phyloP scores from a whole-genome alignment of 352 stramenopile genomes.

The Globisporangium radiosum region DNA sequence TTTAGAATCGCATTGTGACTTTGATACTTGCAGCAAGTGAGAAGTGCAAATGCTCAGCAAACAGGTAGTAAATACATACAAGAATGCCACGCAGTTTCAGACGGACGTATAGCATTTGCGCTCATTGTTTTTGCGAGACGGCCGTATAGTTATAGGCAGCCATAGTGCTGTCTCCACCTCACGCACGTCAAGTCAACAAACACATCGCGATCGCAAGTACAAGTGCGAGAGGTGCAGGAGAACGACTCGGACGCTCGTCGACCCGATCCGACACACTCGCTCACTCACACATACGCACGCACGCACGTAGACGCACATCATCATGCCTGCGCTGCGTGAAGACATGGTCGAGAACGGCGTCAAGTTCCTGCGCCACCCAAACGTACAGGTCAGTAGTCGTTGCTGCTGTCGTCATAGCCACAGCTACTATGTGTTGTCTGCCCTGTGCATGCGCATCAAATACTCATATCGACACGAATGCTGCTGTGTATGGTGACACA shows the following conservation, averaged over 20 bases:
- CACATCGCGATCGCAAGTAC: constrained; percentile 1
- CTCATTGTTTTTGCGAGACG: neutral
- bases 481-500: constrained; percentile 6
- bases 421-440: neutral
- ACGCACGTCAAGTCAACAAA: constrained; percentile 12
- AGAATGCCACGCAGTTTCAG: neutral
- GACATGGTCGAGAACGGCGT: constrained; percentile 77
- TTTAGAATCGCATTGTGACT: neutral
- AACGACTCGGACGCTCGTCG: too few relatives aligned
- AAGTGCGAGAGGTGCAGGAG: neutral
- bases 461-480: neutral
- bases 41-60: neutral
- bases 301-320: neutral
- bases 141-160: neutral
- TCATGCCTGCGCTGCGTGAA: neutral
- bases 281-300: too few relatives aligned
- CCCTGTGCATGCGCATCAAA: neutral
- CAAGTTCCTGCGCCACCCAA: constrained; percentile 78
- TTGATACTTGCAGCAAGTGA: neutral
- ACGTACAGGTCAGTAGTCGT: constrained; percentile 43
- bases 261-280: too few relatives aligned
- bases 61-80: neutral
- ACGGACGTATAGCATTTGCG: too few relatives aligned
- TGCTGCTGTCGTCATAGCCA: neutral
- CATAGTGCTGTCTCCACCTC: constrained; percentile 3